A percentile compares a stretch with the other conserved stretches of the same genome.
Conservation (phyloP, 257 asterid genomes). For the Nicotiana paniculata region DNA sequence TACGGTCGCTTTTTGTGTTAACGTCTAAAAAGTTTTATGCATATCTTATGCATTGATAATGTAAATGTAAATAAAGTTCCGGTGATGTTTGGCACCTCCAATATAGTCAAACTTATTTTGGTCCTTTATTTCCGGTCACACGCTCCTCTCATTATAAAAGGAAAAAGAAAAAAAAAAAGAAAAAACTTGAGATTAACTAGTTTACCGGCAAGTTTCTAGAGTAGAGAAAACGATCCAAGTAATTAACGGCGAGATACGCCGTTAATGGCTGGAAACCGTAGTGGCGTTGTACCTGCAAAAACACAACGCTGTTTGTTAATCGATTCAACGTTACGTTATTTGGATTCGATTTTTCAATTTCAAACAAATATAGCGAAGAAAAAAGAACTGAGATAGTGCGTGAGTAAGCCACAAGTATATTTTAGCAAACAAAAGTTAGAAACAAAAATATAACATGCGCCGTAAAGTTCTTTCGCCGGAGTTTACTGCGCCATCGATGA, state of each 20-base stretch:
- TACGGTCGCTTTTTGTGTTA: background rate
- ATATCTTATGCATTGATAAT: too few relatives aligned
- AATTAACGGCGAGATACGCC: conserved; percentile 84
- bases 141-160: background rate
- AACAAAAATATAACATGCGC: background rate
- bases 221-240: conserved; percentile 79
- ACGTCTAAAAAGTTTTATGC: background rate
- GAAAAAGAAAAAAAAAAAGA: background rate
- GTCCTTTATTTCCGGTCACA: background rate
- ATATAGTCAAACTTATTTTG: background rate
- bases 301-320: background rate
- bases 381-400: background rate
- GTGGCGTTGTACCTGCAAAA: conserved; percentile 71
- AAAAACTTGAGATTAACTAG: conserved; percentile 21
- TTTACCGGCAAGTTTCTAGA: conserved; percentile 76
- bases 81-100: too few relatives aligned
- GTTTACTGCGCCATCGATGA: background rate
- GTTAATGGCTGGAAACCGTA: conserved; percentile 85
- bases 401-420: background rate
- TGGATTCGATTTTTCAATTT: background rate
- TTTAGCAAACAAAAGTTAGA: background rate
- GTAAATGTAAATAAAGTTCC: too few relatives aligned
- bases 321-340: background rate
- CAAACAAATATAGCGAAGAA: background rate
- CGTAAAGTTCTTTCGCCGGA: background rate